A percentile compares a stretch with the other conserved stretches of the same genome.
Evolutionary conservation across 2,329 filamentous ascomycete species (phyloP).

Genomic region (Torrubiella hemipterigena): DNA sequence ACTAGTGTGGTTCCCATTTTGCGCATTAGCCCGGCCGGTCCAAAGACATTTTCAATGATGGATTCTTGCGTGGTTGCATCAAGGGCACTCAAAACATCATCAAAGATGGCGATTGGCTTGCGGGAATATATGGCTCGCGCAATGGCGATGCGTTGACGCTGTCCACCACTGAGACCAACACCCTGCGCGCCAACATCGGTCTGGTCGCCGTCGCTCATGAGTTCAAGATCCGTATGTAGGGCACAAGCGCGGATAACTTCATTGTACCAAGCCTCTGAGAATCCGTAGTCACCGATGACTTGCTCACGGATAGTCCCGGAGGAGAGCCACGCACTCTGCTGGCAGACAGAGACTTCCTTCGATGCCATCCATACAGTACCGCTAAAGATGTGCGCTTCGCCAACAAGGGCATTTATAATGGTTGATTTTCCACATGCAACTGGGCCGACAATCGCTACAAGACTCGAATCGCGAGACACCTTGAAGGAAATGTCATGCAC

Average conservation of each 20-base stretch:
- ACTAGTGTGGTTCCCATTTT: constrained; percentile 2
- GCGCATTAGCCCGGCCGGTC: constrained; percentile 3
- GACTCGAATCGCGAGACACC: constrained; percentile 1
- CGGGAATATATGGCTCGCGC: constrained; percentile 4
- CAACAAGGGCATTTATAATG: constrained; percentile 1
- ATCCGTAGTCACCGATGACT: constrained; percentile 2
- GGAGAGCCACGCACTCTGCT: constrained; percentile 3
- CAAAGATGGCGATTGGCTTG: constrained; percentile 3
- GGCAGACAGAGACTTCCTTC: constrained; percentile 2
- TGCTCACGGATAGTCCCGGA: constrained; percentile 1
- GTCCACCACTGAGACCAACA: constrained; percentile 3
- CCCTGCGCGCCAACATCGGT: constrained; percentile 3
- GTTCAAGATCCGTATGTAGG: constrained; percentile 2
- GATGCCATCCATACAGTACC: not conserved
- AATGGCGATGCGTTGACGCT: constrained; percentile 2
- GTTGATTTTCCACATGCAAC: constrained; percentile 5
- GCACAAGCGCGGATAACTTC: constrained; percentile 3
- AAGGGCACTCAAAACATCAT: constrained; percentile 5
- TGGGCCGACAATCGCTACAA: constrained; percentile 3
- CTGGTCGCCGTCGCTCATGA: constrained; percentile 3
- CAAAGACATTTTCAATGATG: constrained; percentile 3
- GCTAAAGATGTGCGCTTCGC: constrained; percentile 2
- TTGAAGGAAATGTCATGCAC: constrained; percentile 6
- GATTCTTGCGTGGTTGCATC: constrained; percentile 1
- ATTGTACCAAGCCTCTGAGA: constrained; percentile 2